A percentile compares a stretch with the other conserved stretches of the same genome.
Conservation (phyloP, 1,284 basidiomycete species). For the Trichosporon inkin region DNA sequence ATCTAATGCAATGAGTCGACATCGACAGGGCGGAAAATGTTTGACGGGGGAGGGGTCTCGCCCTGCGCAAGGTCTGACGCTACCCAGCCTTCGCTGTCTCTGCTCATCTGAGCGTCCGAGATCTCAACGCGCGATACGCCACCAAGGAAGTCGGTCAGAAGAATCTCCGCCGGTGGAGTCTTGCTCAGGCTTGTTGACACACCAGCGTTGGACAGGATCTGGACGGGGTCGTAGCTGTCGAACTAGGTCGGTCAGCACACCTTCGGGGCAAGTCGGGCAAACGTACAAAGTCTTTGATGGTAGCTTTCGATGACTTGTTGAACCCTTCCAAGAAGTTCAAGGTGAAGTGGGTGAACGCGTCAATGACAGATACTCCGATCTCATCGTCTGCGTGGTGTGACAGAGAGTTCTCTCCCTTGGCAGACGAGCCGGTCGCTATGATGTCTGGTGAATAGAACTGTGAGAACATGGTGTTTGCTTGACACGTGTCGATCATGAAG, state of each 20-base stretch:
- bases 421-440: slow-evolving; percentile 84
- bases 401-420: slow-evolving; percentile 87
- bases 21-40: not conserved
- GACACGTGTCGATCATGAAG: slow-evolving; percentile 98
- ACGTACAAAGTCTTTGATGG: slow-evolving; percentile 79
- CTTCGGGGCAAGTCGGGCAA: not conserved
- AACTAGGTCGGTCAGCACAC: slow-evolving; percentile 57
- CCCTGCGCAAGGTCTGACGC: not conserved
- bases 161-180: slow-evolving; percentile 59
- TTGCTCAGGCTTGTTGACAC: slow-evolving; percentile 76
- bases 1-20: not conserved
- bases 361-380: slow-evolving; percentile 92
- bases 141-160: slow-evolving; percentile 93
- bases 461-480: slow-evolving; percentile 93
- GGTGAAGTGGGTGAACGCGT: slow-evolving; percentile 88
- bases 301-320: slow-evolving; percentile 78
- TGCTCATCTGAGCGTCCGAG: not conserved
- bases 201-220: slow-evolving; percentile 79
- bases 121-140: slow-evolving; percentile 79
- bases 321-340: slow-evolving; percentile 87
- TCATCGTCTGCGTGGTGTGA: slow-evolving; percentile 90
- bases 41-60: not conserved
- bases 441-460: slow-evolving; percentile 95
- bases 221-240: slow-evolving; percentile 66
- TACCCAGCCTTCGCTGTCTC: not conserved